A percentile compares a stretch with the other conserved stretches of the same genome.
Evolutionary conservation across 2,329 filamentous ascomycete genomes (phyloP).

Genomic region (Coniochaeta prunicola): DNA sequence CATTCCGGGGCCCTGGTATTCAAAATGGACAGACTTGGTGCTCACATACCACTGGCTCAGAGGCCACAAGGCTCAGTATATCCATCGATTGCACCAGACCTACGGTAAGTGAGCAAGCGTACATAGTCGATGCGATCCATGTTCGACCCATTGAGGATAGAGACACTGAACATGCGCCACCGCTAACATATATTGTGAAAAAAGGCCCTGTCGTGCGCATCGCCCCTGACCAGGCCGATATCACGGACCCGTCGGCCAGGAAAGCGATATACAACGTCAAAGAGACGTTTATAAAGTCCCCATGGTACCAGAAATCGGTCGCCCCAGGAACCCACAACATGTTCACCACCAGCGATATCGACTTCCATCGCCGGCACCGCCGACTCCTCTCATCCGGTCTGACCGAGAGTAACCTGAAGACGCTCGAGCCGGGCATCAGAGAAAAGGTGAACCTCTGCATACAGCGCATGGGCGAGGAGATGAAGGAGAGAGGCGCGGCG

Average conservation of each 20-base stretch:
- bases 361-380: conserved; percentile 8
- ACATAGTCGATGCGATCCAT: not conserved
- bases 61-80: not conserved
- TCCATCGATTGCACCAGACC: not conserved
- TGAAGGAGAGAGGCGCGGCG: conserved; percentile 13
- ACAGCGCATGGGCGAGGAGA: conserved; percentile 8
- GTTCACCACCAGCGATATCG: conserved; percentile 9
- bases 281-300: not conserved
- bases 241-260: conserved; percentile 8
- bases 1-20: conserved; percentile 8
- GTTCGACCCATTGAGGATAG: not conserved
- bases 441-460: conserved; percentile 7
- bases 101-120: not conserved
- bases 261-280: conserved; percentile 1
- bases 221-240: conserved; percentile 8
- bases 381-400: conserved; percentile 9
- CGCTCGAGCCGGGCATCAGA: conserved; percentile 8
- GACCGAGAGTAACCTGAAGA: conserved; percentile 8
- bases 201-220: conserved; percentile 12
- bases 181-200: not conserved
- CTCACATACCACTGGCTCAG: conserved; percentile 3
- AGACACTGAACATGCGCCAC: not conserved
- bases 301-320: not conserved
- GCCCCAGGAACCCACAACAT: conserved; percentile 1
- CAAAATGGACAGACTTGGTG: conserved; percentile 3